Evolutionary conservation across 768 basidiomycete species (phyloP), one percentile per base, ranked within the genome.

Genomic region (Suillus decipiens): DNA sequence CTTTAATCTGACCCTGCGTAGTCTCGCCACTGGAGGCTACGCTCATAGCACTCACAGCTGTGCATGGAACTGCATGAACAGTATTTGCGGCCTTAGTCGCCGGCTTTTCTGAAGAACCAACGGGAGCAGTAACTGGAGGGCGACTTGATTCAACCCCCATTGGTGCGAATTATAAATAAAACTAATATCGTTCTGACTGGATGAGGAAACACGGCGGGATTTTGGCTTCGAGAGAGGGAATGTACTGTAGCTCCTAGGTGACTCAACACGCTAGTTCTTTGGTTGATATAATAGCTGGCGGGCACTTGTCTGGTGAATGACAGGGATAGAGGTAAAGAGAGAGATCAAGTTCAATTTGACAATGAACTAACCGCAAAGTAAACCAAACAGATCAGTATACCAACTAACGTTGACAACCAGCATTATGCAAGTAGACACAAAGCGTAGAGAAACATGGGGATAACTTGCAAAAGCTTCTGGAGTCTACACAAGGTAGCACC

Each of bases 71-170:
- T 3, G 28, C 60, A n/a, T 34, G 59, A 42, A 34, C n/a, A 19
- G 33, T 12, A 15, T 48, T 22, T 24, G 4, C 33, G 31, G n/a
- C 31, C 24, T 37, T 22, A 10, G 14, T 33, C 34, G 28, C 51
- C 45, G 63, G 15, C 28, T 9, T 34, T 31, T 56, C 61, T 39
- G 11, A 28, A 39, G 28, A 24, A 33, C 41, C 50, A 12, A 33
- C 10, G 8, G 41, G 14, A 19, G 60, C 31, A 24, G 36, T 37
- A 41, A 8, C 15, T 22, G 45, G 53, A 42, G 39, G 53, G 19
- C 51, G 61, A n/a, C 53, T 64, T 54, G 60, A 41, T 55, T 64
- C 61, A 11, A 19, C 51, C 34, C 43, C 61, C 61, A 62, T 64
- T 14, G 19, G 39, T 37, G 39, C 17, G 24, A 61, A 14, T 37